Evolutionary conservation across 2,329 filamentous ascomycete species (phyloP), one percentile per base, ranked within the genome.

Genomic region (Biscogniauxia mediterranea): DNA sequence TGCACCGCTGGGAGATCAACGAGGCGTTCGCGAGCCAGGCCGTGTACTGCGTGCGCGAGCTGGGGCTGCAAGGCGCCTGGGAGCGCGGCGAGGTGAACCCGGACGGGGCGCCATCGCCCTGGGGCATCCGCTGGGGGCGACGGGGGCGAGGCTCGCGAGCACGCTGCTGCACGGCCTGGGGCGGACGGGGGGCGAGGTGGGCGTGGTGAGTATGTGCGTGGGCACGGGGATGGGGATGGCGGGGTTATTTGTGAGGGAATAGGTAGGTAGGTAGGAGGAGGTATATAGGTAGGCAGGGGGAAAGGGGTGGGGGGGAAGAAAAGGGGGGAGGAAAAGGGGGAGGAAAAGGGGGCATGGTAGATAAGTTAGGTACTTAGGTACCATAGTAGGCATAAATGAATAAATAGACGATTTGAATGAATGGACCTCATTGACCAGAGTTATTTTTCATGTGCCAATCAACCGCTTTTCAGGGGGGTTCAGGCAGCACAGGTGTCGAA

Each of bases 41-140:
- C 1, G 76, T 89, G 5, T 83, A 96, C 77, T 93, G 89, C 69
- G 78, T 94, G 53, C 80, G 92, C 62, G 83, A 86, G 70, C 73
- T 95, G 11, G 89, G 88, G 0, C 78, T 94, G 20, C 87, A 87
- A 74, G 74, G 78, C 70, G 85, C 71, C 67, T 87, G 81, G 78
- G 83, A 88, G 68, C 77, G 85, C 59, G 85, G 85, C 7, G 89
- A 85, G 77, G 90, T 97, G 19, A 98, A 98, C 77, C 92, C 92
- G 0, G 93, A 96, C 70, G 94, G 94, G 93, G 94, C 32, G 94
- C 93, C 2, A 97, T 97, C 75, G 93, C 94, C n/a, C 79, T 97
- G 23, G 94, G 94, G 1, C 94, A 97, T 75, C 93, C 93, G 5
- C 83, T 97, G 1, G 93, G 94, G 54, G 93, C 93, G 32, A 97